Conservation (phyloP, 148 eudicot genomes). For the Linanthus parryae region DNA sequence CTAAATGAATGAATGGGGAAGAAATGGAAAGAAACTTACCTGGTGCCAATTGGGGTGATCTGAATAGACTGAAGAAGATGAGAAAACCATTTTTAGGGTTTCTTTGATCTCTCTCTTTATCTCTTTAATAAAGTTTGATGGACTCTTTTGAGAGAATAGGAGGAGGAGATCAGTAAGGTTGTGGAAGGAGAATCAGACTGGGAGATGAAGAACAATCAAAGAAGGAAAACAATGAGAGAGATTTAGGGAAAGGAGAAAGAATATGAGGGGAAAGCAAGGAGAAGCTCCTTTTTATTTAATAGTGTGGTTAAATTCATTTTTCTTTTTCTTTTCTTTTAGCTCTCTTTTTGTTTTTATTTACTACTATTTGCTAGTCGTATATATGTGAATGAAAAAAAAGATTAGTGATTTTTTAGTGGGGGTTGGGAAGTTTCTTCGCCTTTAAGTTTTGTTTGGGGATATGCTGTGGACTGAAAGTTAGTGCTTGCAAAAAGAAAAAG, state of each 20-base stretch:
- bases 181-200: constrained; percentile 55
- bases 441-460: constrained; percentile 16
- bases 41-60: constrained; percentile 82
- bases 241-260: constrained; percentile 2
- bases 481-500: constrained; percentile 19
- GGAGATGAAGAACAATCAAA: constrained; percentile 15
- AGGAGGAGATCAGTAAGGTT: too few relatives aligned
- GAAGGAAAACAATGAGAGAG: constrained; percentile 14
- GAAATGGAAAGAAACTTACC: constrained; percentile 6
- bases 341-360: not conserved
- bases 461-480: constrained; percentile 15
- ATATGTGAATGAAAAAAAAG: constrained; percentile 14
- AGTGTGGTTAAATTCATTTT: constrained; percentile 11
- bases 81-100: constrained; percentile 42
- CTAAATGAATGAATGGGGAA: constrained; percentile 1
- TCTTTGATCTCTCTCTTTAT: constrained; percentile 19
- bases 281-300: constrained; percentile 24
- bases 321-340: not conserved
- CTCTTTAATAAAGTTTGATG: constrained; percentile 49
- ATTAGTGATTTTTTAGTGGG: constrained; percentile 19
- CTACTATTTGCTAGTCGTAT: constrained; percentile 3
- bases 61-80: constrained; percentile 58
- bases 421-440: constrained; percentile 21
- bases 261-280: constrained; percentile 10
- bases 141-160: constrained; percentile 27